phyloP scores from a whole-genome alignment of 2,329 filamentous ascomycete species.

The Chrysosporium queenslandicum region DNA sequence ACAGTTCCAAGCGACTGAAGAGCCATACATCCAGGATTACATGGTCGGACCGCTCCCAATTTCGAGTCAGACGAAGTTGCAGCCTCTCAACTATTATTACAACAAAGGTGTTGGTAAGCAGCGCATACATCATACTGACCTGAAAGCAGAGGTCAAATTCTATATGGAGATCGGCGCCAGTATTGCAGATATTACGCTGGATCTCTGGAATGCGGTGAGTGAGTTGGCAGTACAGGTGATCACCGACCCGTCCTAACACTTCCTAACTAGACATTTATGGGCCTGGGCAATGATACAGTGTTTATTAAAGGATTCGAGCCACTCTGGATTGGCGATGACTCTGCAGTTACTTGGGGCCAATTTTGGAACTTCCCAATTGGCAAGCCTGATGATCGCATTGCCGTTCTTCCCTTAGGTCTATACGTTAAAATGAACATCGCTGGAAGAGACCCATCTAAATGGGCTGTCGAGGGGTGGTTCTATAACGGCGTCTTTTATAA shows the following conservation, averaged over 20 bases:
- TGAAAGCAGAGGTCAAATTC: slow-evolving; percentile 20
- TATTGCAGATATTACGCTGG: slow-evolving; percentile 20
- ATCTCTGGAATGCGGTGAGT: slow-evolving; percentile 18
- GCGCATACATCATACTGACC: slow-evolving; percentile 22
- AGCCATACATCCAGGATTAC: slow-evolving; percentile 41
- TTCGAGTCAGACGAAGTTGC: slow-evolving; percentile 28
- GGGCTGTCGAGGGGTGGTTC: slow-evolving; percentile 5
- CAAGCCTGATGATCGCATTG: slow-evolving; percentile 1
- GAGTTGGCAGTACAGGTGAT: not conserved
- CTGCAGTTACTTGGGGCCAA: slow-evolving; percentile 22
- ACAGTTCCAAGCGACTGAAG: slow-evolving; percentile 36
- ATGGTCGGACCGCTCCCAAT: slow-evolving; percentile 44
- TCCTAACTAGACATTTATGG: slow-evolving; percentile 12
- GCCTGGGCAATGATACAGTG: slow-evolving; percentile 15
- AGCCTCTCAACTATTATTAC: slow-evolving; percentile 37
- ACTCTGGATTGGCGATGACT: slow-evolving; percentile 20
- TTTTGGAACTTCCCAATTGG: slow-evolving; percentile 10
- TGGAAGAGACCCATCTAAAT: slow-evolving; percentile 10
- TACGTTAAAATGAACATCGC: slow-evolving; percentile 6
- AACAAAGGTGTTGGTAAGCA: slow-evolving; percentile 33
- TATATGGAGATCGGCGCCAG: slow-evolving; percentile 15
- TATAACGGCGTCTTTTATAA: slow-evolving; percentile 10
- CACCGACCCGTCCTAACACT: not conserved
- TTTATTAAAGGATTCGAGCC: slow-evolving; percentile 21
- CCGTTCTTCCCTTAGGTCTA: slow-evolving; percentile 6